Base-by-base conservation (phyloP, 192 early-diverging fungal genomes). In the Linnemannia schmuckeri region DNA sequence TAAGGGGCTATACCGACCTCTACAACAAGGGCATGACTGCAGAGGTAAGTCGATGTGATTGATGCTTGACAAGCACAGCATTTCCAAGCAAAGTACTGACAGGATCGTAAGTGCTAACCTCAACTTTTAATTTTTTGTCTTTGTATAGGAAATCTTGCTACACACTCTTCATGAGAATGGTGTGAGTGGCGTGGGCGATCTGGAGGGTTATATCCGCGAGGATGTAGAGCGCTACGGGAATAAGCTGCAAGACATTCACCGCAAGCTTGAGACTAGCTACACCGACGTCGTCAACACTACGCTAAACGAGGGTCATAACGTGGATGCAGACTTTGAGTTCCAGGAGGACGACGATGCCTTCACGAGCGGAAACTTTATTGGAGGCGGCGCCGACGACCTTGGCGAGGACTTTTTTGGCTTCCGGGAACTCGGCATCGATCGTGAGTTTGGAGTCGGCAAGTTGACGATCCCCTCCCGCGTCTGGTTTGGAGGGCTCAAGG, bases 401-500 rank as follows among this genome's bases (percentile, higher is more conserved):
- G 97, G 96, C 63, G 96, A 97, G 27, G 97, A 98, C 90, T 98
- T 97, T 90, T 95, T 98, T 69, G 97, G 96, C 13, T 96, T 97
- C 90, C 95, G 96, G 77, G 97, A 98, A 74, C 82, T 98, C 69
- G 97, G 96, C 1, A 83, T 99, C 49, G 97, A 98, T 87, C 88
- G 92, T 73, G 94, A 95, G 79, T 84, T 92, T 77, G 92, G 93
- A 40, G 63, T 94, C 24, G 88, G 92, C 70, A 74, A 89, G 24
- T 81, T 93, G 73, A 83, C 57, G 76, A 92, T 91, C 76, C 92
- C 86, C 46, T 72, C 81, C 49, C 90, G 74, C 80, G 88, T 87
- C 75, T 89, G 82, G 90, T 91, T 44, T 77, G 87, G 52, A 78
- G 81, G 37, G 80, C 74, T 38, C 1, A 76, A 76, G 71, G 75